A percentile compares a stretch with the other conserved stretches of the same genome.
Evolutionary conservation across 148 eudicot species (phyloP).

Genomic region (Silene uniflora): DNA sequence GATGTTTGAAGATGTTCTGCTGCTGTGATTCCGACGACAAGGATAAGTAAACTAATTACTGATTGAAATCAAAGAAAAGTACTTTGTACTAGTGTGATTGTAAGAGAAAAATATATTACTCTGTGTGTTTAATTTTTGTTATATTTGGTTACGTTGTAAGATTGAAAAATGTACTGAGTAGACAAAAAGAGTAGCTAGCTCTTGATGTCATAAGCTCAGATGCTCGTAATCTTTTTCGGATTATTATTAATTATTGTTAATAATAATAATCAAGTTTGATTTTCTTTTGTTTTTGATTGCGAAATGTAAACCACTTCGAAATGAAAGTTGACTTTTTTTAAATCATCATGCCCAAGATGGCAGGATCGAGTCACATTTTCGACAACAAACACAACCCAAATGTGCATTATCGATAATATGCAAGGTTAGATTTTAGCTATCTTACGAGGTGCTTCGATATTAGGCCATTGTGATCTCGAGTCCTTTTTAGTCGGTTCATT

Average conservation of each 20-base stretch:
- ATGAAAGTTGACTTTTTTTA: neutral
- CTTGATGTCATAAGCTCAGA: neutral
- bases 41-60: neutral
- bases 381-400: no score
- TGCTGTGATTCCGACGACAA: slow-evolving; percentile 36
- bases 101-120: neutral
- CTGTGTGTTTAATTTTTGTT: no score
- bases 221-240: neutral
- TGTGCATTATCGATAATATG: no score
- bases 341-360: neutral
- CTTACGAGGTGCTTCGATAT: no score
- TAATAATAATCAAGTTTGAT: neutral
- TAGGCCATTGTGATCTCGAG: no score
- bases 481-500: no score
- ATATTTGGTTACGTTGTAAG: no score
- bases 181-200: slow-evolving; percentile 5
- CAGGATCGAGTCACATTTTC: no score
- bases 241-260: no score
- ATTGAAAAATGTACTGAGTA: neutral
- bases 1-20: slow-evolving; percentile 42
- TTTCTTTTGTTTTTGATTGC: neutral
- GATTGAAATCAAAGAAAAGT: neutral
- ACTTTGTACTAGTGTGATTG: neutral
- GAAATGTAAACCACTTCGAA: neutral
- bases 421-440: no score